Conservation (phyloP, 768 basidiomycete genomes). For the Neoboletus subvelutipes region DNA sequence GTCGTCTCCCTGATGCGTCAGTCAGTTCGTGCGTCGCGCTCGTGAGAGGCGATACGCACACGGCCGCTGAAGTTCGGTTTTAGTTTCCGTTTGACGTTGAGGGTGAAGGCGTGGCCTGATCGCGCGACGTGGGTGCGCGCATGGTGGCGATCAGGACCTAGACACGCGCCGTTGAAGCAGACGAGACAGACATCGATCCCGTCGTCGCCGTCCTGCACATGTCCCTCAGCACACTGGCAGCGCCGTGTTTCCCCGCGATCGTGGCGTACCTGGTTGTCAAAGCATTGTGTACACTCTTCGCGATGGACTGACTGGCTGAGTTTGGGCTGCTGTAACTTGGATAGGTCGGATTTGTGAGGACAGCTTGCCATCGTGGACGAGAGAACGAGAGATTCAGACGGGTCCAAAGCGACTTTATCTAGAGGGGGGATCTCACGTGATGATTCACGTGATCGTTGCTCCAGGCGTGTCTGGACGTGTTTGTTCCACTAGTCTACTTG, state of each 20-base stretch:
- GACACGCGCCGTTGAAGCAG: slow-evolving; percentile 95
- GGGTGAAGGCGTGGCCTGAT: slow-evolving; percentile 69
- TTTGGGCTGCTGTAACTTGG: slow-evolving; percentile 52
- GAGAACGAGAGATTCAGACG: neutral
- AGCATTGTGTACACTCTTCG: slow-evolving; percentile 97
- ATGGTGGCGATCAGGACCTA: slow-evolving; percentile 62
- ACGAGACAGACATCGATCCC: slow-evolving; percentile 88
- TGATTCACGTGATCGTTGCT: neutral
- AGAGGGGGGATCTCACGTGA: slow-evolving; percentile 10
- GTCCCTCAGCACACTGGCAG: neutral
- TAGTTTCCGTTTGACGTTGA: slow-evolving; percentile 75
- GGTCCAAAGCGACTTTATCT: neutral
- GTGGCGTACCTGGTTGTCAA: slow-evolving; percentile 77
- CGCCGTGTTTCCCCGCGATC: neutral
- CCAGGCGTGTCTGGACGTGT: neutral
- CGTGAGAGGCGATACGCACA: slow-evolving; percentile 47
- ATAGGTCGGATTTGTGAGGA: slow-evolving; percentile 51
- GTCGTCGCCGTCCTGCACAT: slow-evolving; percentile 57
- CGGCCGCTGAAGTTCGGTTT: slow-evolving; percentile 61
- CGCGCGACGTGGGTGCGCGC: slow-evolving; percentile 69
- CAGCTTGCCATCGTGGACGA: slow-evolving; percentile 38
- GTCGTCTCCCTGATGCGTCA: slow-evolving; percentile 58
- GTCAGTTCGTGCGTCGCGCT: neutral
- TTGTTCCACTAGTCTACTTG: neutral
- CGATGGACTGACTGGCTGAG: slow-evolving; percentile 75